phyloP scores from a whole-genome alignment of 2,329 filamentous ascomycete species.

The Phialophora chinensis region DNA sequence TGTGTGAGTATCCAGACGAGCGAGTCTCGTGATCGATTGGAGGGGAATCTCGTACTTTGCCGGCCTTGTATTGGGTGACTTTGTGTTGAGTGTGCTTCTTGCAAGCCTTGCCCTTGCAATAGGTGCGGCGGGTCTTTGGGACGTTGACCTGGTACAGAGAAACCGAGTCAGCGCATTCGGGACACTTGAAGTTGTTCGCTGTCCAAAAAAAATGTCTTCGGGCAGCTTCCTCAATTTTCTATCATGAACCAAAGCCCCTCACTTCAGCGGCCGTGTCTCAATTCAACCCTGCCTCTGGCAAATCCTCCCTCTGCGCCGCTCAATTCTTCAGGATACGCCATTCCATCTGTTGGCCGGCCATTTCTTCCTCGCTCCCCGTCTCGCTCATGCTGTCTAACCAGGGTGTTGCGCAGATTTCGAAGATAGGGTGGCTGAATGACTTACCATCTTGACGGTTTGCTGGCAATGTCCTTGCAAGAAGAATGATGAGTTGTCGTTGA shows the following conservation, averaged over 20 bases:
- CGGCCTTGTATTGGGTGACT: slow-evolving; percentile 96
- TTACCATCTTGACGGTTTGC: slow-evolving; percentile 41
- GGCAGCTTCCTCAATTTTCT: neutral
- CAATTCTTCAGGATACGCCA: neutral
- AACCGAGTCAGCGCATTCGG: slow-evolving; percentile 25
- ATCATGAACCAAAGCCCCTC: neutral
- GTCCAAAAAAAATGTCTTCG: neutral
- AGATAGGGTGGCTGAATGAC: slow-evolving; percentile 13
- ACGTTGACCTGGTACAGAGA: slow-evolving; percentile 80
- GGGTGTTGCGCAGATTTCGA: neutral
- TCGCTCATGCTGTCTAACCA: neutral
- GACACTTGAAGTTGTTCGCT: neutral
- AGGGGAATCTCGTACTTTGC: slow-evolving; percentile 67
- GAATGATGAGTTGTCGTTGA: slow-evolving; percentile 22
- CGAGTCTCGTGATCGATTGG: slow-evolving; percentile 39
- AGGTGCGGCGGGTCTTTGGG: slow-evolving; percentile 96
- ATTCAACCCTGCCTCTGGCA: neutral
- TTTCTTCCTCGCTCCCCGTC: neutral
- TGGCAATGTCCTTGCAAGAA: slow-evolving; percentile 23
- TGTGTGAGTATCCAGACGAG: slow-evolving; percentile 27
- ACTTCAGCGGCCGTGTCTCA: neutral
- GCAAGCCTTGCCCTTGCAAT: slow-evolving; percentile 97
- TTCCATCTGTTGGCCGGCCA: neutral
- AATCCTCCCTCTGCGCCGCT: neutral
- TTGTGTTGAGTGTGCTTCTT: slow-evolving; percentile 90